Evolutionary conservation across 2,329 filamentous ascomycete species (phyloP), one percentile per base, ranked within the genome.

Genomic region (Zymoseptoria tritici): DNA sequence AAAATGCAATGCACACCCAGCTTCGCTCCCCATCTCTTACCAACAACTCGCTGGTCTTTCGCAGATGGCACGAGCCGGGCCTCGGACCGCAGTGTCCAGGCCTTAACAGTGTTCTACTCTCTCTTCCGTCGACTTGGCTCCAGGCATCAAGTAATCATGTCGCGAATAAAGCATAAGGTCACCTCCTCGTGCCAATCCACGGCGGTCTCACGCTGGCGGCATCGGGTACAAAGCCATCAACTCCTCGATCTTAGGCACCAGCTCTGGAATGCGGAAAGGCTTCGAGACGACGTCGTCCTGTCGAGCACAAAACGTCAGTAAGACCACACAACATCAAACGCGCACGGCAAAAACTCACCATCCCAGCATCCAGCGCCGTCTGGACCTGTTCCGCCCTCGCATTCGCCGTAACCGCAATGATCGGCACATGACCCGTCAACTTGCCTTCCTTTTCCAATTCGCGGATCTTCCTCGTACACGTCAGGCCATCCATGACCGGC

Each of bases 331-430:
- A 13, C 57, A 52, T 46, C 46, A 16, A 53, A 26, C 22, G 26
- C 36, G 55, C 16, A 31, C 9, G 24, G 29, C 29, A 42, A 42
- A n/a, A n/a, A 71, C 70, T 67, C 54, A 71, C 86, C 77, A 92
- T 90, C 46, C 89, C 89, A 21, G 87, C 86, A 58, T 82, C 79
- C 69, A 89, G 83, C 57, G 89, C 88, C 64, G 82, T 85, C 65
- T 83, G 81, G 60, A 90, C 86, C 73, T 92, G 88, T 76, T 90
- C 87, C 4, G 83, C 82, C 69, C 89, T 79, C 46, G 88, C 89
- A 73, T 92, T 92, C 2, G 89, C 89, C 46, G 89, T 92, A n/a
- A 89, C 87, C n/a, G 86, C 88, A 66, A 91, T 89, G 66, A 90
- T 89, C 2, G 88, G 87, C n/a, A 90, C 83, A 68, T 90, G 87